Percentiles rank a stretch among this genome's conserved stretches.
These are phyloP conservation scores for Cystobasidium sp. DNA, from an alignment of 1,284 basidiomycete genomes.

Conservation along the genomic window DNA sequence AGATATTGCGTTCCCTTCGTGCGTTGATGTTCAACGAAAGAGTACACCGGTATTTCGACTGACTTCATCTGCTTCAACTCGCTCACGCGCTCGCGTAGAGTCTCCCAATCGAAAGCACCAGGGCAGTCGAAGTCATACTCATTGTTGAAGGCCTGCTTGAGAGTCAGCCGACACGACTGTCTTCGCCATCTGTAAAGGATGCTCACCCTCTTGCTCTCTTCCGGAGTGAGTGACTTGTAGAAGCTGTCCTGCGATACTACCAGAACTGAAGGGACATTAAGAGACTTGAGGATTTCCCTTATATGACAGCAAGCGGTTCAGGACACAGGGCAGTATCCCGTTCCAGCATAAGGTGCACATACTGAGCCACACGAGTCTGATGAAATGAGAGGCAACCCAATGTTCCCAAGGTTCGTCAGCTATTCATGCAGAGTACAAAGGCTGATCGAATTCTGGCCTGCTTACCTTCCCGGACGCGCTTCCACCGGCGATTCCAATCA, in stretches of 20 bases:
- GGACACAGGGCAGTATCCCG: not conserved
- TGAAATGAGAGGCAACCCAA: not conserved
- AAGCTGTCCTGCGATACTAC: conserved; percentile 93
- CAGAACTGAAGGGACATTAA: conserved; percentile 83
- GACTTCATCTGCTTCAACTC: conserved; percentile 78
- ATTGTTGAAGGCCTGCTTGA: conserved; percentile 65
- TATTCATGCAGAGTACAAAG: not conserved
- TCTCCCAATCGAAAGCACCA: conserved; percentile 84
- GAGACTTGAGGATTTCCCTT: conserved; percentile 72
- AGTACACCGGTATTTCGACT: conserved; percentile 82
- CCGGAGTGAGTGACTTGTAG: conserved; percentile 78
- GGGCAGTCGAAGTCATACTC: conserved; percentile 92
- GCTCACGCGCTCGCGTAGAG: conserved; percentile 82
- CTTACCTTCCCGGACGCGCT: conserved; percentile 89
- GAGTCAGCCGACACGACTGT: not conserved
- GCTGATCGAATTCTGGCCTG: not conserved
- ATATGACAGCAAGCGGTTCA: not conserved
- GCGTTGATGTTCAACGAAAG: conserved; percentile 88
- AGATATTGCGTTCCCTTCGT: conserved; percentile 84
- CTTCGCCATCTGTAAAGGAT: not conserved
- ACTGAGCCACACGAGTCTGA: conserved; percentile 84
- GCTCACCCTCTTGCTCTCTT: conserved; percentile 74
- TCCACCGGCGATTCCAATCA: conserved; percentile 91
- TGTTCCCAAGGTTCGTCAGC: not conserved
- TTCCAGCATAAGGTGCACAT: not conserved